Base-by-base conservation (phyloP, 1,284 basidiomycete species). In the Neonothopanus nambi region DNA sequence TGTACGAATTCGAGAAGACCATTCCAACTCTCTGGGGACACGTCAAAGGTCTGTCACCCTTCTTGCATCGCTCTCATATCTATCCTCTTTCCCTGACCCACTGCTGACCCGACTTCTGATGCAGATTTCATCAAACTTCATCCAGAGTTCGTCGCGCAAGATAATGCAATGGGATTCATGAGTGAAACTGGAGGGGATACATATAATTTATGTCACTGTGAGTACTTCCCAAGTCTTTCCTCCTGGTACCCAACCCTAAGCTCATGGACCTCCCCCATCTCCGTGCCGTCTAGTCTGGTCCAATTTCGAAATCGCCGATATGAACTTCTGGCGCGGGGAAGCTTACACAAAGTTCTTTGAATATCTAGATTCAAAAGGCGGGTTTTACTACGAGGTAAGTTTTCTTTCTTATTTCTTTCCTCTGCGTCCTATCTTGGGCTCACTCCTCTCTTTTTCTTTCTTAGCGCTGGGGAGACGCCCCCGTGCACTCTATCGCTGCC, bases 261-360 rank as follows among this genome's bases (percentile, higher is more conserved):
- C 13, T 28, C 20, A 51, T 35, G 52, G 23, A 36, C 41, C 23
- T 38, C 11, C 35, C n/a, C 17, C 23, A 28, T 8, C 35, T 12
- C 13, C 18, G 37, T 28, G 11, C 11, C 36, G 12, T 30, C n/a
- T n/a, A 89, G 87, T 84, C 67, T 91, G 89, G 87, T 86, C 81
- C 62, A 92, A 91, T 68, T 92, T 93, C 62, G 93, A 95, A 67
- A 93, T 95, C 50, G 91, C 85, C 6, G 79, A 87, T 64, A 79
- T 88, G 77, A 80, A 87, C 59, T 93, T 95, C 65, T 93, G 89
- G 86, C 77, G 93, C 48, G 73, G 79, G 3, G 80, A 91, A 58
- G 82, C 85, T 2, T 95, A 95, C 68, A 76, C 72, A 57, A 79
- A 82, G 50, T 95, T 86, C 72, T 95, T 95, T 62, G 78, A 89